Percentiles rank a stretch among this genome's conserved stretches.
phyloP scores from a whole-genome alignment of 2,329 filamentous ascomycete genomes.

The Zymoseptoria pseudotritici region DNA sequence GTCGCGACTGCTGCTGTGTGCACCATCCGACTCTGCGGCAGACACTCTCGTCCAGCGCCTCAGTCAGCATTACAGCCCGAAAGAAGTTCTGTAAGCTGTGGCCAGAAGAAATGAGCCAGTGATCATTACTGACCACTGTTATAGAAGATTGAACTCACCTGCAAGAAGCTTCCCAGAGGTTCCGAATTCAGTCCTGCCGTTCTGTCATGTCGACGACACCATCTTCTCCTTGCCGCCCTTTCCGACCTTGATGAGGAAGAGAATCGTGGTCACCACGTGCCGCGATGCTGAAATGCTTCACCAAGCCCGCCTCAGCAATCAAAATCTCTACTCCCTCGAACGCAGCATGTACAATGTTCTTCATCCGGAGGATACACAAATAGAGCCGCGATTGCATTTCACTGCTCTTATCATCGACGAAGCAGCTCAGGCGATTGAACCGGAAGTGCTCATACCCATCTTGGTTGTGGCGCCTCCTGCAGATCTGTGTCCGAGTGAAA shows the following conservation, averaged over 20 bases:
- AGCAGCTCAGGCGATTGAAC: constrained; percentile 22
- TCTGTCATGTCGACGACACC: constrained; percentile 18
- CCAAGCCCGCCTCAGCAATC: constrained; percentile 18
- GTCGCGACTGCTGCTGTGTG: constrained; percentile 18
- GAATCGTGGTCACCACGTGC: constrained; percentile 19
- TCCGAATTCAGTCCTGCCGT: constrained; percentile 18
- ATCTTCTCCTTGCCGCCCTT: constrained; percentile 20
- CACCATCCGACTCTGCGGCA: constrained; percentile 22
- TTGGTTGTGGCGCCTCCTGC: constrained; percentile 18
- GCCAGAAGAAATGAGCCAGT: background rate
- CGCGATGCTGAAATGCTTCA: constrained; percentile 18
- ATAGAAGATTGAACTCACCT: constrained; percentile 16
- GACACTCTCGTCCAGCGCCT: constrained; percentile 21
- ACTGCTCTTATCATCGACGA: constrained; percentile 21
- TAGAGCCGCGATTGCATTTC: constrained; percentile 17
- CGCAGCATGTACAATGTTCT: constrained; percentile 6
- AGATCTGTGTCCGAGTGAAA: background rate
- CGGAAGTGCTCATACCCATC: constrained; percentile 18
- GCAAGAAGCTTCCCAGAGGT: constrained; percentile 22
- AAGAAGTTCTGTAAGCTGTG: constrained; percentile 9
- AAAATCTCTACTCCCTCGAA: constrained; percentile 19
- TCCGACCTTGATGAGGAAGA: constrained; percentile 16
- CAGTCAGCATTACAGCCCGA: constrained; percentile 11
- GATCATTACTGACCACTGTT: background rate
- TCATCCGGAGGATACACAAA: constrained; percentile 8